Evolutionary conservation across 345 rosid species (phyloP).

Genomic region (Litchi chinensis): DNA sequence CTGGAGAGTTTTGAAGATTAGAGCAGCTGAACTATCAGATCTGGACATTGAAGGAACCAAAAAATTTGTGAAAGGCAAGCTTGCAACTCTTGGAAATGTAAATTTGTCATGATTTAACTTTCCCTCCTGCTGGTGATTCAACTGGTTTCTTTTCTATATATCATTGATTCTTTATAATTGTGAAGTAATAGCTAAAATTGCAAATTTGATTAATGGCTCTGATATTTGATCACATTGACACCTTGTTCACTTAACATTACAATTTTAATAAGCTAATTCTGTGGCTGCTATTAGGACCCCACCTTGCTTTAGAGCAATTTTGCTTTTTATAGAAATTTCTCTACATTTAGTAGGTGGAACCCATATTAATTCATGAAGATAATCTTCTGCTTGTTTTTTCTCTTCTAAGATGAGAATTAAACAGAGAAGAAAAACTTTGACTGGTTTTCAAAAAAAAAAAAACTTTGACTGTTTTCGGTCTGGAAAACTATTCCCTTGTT

Average conservation of each 20-base stretch:
- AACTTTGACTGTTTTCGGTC: no score
- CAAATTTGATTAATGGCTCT: neutral
- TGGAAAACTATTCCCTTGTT: no score
- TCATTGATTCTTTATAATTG: constrained; percentile 9
- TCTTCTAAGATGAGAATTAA: neutral
- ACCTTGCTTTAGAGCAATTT: neutral
- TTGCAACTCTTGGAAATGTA: neutral
- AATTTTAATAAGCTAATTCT: neutral
- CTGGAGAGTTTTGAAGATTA: neutral
- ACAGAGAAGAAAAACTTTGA: no score
- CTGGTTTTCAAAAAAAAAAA: no score
- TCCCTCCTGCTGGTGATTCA: neutral
- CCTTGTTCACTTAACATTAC: neutral
- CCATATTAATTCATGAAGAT: no score
- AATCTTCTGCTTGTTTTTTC: neutral
- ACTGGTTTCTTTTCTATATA: neutral
- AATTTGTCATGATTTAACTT: neutral
- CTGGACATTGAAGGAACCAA: neutral
- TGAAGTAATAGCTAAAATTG: constrained; percentile 8
- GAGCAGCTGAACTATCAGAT: constrained; percentile 9
- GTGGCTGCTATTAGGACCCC: neutral
- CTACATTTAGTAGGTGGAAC: no score
- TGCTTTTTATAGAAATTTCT: neutral
- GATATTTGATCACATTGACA: neutral
- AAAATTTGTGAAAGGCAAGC: neutral